Evolutionary conservation across 1,284 basidiomycete genomes (phyloP).

Genomic region (Leccinum ambiguum): DNA sequence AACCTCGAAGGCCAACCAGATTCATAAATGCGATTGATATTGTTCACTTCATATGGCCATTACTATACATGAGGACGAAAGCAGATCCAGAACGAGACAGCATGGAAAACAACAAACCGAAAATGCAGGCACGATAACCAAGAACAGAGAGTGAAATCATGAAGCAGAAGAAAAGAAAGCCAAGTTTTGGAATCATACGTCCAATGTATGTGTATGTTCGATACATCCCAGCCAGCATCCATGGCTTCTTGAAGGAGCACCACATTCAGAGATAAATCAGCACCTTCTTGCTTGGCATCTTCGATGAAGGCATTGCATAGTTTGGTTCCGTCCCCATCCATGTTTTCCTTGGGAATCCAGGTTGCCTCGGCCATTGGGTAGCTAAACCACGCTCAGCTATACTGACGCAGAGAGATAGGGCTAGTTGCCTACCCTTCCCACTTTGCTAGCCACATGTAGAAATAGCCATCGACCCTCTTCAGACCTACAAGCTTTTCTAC

Average conservation of each 20-base stretch:
- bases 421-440: constrained; percentile 36
- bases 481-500: constrained; percentile 37
- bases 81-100: not conserved
- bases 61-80: not conserved
- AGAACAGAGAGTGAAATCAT: not conserved
- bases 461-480: constrained; percentile 15
- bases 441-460: constrained; percentile 35
- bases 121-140: not conserved
- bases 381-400: constrained; percentile 11
- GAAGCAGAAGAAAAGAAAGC: not conserved
- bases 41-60: not conserved
- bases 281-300: constrained; percentile 22
- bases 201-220: not conserved
- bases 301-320: constrained; percentile 20
- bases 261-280: constrained; percentile 13
- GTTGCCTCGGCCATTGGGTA: constrained; percentile 31
- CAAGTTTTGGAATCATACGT: not conserved
- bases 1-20: not conserved
- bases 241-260: constrained; percentile 25
- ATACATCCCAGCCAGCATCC: constrained; percentile 17
- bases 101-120: not conserved
- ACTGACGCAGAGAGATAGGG: not conserved
- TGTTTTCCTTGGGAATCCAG: constrained; percentile 32
- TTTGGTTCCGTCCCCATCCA: constrained; percentile 16
- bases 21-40: not conserved